A percentile compares a stretch with the other conserved stretches of the same genome.
Conservation (phyloP, 2,329 filamentous ascomycete species). For the Ascomycota sp. region DNA sequence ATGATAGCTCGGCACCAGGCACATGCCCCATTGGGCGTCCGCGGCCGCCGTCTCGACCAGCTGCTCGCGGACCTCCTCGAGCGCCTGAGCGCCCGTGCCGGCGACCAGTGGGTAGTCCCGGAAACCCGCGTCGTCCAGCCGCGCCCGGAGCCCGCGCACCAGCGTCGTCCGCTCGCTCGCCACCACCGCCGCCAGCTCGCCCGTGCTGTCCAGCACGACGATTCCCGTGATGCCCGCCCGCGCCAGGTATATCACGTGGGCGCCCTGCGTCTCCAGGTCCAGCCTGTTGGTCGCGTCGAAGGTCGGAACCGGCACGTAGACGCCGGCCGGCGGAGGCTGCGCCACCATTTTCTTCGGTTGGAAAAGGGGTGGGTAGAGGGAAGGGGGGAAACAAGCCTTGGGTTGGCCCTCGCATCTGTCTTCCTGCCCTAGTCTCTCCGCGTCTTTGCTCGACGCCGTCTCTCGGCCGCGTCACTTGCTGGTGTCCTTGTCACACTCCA, state of each 20-base stretch:
- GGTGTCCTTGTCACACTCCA: too few relatives aligned
- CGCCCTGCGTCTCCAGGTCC: conserved; percentile 35
- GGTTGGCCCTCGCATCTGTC: not conserved
- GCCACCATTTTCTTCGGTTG: not conserved
- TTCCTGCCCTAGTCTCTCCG: too few relatives aligned
- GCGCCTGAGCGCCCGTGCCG: too few relatives aligned
- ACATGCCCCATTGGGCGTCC: too few relatives aligned
- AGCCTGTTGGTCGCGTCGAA: conserved; percentile 36
- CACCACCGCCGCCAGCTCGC: conserved; percentile 41
- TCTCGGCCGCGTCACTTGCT: too few relatives aligned
- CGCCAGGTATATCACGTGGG: conserved; percentile 39
- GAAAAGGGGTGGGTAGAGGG: not conserved
- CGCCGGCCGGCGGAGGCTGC: conserved; percentile 28
- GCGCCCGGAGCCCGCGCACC: too few relatives aligned
- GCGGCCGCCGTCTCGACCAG: too few relatives aligned
- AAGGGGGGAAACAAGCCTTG: not conserved
- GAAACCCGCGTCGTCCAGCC: too few relatives aligned
- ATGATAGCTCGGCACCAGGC: too few relatives aligned
- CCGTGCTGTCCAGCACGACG: conserved; percentile 42
- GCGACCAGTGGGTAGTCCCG: too few relatives aligned
- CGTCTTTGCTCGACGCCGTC: too few relatives aligned
- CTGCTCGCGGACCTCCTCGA: too few relatives aligned
- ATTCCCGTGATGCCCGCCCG: conserved; percentile 38
- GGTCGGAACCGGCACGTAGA: conserved; percentile 41
- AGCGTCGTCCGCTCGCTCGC: conserved; percentile 34